Evolutionary conservation across 495 filamentous ascomycete genomes (phyloP).

Genomic region (Penicillium manginii): DNA sequence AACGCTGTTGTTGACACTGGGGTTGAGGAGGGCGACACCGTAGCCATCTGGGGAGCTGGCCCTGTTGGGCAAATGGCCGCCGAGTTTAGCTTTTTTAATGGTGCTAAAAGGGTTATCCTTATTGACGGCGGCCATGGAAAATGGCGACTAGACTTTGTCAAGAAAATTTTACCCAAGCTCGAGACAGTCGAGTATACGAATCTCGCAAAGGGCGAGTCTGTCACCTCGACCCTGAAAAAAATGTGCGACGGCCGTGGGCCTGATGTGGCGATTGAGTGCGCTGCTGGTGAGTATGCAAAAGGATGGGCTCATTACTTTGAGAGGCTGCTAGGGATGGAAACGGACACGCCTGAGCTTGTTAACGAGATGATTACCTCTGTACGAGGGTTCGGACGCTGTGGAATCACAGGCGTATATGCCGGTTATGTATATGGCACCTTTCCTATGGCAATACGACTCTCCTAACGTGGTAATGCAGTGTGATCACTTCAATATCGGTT

Average conservation of each 20-base stretch:
- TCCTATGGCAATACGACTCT: neutral
- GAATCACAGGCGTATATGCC: conserved; percentile 84
- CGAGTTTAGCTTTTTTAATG: conserved; percentile 70
- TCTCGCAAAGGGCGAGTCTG: conserved; percentile 57
- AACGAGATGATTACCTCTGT: conserved; percentile 88
- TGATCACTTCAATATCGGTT: conserved; percentile 82
- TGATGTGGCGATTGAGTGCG: conserved; percentile 83
- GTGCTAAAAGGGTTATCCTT: conserved; percentile 75
- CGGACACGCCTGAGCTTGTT: conserved; percentile 82
- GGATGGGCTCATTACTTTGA: conserved; percentile 81
- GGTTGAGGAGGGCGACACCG: conserved; percentile 54
- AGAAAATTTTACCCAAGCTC: conserved; percentile 64
- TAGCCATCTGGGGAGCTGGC: conserved; percentile 65
- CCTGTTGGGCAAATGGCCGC: conserved; percentile 82
- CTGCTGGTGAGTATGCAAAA: conserved; percentile 84
- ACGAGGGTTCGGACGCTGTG: conserved; percentile 72
- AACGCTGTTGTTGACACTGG: conserved; percentile 83
- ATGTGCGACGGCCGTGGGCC: conserved; percentile 64
- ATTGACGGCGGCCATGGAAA: conserved; percentile 69
- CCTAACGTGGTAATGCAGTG: conserved; percentile 46
- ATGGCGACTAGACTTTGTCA: conserved; percentile 71
- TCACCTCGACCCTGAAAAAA: conserved; percentile 74
- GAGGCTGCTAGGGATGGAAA: conserved; percentile 73
- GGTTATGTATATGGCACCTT: conserved; percentile 65
- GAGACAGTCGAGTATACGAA: conserved; percentile 63